phyloP scores from a whole-genome alignment of 2,329 filamentous ascomycete species.

The Zymoseptoria tritici region DNA sequence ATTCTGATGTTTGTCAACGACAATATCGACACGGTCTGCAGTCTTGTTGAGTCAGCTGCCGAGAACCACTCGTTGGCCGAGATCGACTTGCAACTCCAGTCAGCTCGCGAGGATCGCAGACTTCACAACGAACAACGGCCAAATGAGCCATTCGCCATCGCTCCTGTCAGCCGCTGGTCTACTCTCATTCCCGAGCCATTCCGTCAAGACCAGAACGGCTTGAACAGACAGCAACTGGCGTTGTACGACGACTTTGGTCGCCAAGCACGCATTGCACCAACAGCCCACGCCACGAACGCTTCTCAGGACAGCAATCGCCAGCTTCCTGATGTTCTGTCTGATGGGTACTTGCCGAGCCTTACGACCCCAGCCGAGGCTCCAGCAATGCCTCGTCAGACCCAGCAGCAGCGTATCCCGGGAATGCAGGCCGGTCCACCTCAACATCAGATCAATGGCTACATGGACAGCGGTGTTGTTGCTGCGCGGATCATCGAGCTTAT shows the following conservation, averaged over 20 bases:
- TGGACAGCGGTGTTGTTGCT: constrained; percentile 46
- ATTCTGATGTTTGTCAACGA: constrained; percentile 99
- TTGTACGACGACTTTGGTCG: constrained; percentile 96
- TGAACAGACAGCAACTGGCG: constrained; percentile 86
- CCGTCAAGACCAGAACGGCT: constrained; percentile 63
- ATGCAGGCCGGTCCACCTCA: constrained; percentile 30
- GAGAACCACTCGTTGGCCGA: constrained; percentile 89
- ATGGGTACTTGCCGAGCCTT: constrained; percentile 55
- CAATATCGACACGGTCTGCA: constrained; percentile 88
- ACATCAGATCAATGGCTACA: constrained; percentile 53
- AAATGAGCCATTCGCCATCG: constrained; percentile 77
- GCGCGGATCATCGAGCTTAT: constrained; percentile 50
- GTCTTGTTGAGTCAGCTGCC: constrained; percentile 89
- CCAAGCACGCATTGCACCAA: constrained; percentile 57
- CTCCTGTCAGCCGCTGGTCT: constrained; percentile 76
- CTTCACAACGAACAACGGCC: constrained; percentile 67
- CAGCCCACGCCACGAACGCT: constrained; percentile 46
- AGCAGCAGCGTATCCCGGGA: constrained; percentile 41
- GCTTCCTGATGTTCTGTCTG: constrained; percentile 55
- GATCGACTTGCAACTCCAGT: constrained; percentile 87
- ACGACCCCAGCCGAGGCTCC: constrained; percentile 57
- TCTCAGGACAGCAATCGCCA: constrained; percentile 55
- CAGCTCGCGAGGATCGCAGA: constrained; percentile 68
- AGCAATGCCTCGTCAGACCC: constrained; percentile 52
- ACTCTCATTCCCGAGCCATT: constrained; percentile 91